A percentile compares a stretch with the other conserved stretches of the same genome.
phyloP scores from a whole-genome alignment of 495 filamentous ascomycete species.

The Penicillium bovifimosum region DNA sequence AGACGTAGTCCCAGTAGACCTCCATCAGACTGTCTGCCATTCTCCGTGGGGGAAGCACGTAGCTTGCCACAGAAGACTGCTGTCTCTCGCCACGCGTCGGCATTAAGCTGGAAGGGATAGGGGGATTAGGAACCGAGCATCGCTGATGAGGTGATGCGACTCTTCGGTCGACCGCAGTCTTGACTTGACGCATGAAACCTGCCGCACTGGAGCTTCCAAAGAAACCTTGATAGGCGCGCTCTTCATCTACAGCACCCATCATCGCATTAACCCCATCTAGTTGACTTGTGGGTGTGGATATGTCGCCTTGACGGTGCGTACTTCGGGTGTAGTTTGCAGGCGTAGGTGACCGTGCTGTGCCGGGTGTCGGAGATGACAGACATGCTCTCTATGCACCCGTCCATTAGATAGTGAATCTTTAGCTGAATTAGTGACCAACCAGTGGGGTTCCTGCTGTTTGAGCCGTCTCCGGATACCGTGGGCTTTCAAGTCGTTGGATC shows the following conservation, averaged over 20 bases:
- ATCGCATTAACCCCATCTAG: slow-evolving; percentile 34
- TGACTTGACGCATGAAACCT: slow-evolving; percentile 38
- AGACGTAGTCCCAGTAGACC: slow-evolving; percentile 39
- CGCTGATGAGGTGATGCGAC: slow-evolving; percentile 20
- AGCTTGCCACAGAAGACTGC: slow-evolving; percentile 14
- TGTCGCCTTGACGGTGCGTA: background rate
- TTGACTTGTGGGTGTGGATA: background rate
- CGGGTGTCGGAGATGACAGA: slow-evolving; percentile 3
- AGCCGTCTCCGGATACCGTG: background rate
- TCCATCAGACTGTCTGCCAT: slow-evolving; percentile 36
- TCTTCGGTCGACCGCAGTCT: slow-evolving; percentile 30
- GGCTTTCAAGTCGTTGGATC: slow-evolving; percentile 27
- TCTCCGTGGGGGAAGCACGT: slow-evolving; percentile 36
- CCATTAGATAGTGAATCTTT: background rate
- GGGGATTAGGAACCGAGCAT: slow-evolving; percentile 10
- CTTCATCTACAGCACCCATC: slow-evolving; percentile 37
- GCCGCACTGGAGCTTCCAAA: slow-evolving; percentile 36
- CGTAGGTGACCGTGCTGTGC: background rate
- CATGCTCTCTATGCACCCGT: background rate
- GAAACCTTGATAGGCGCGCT: slow-evolving; percentile 29
- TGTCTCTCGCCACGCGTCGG: slow-evolving; percentile 8
- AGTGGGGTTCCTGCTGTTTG: slow-evolving; percentile 7
- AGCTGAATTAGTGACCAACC: slow-evolving; percentile 6
- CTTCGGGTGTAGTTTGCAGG: background rate
- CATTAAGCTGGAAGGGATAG: slow-evolving; percentile 14